phyloP scores from a whole-genome alignment of 2,329 filamentous ascomycete species.

The Davidsoniella virescens region DNA sequence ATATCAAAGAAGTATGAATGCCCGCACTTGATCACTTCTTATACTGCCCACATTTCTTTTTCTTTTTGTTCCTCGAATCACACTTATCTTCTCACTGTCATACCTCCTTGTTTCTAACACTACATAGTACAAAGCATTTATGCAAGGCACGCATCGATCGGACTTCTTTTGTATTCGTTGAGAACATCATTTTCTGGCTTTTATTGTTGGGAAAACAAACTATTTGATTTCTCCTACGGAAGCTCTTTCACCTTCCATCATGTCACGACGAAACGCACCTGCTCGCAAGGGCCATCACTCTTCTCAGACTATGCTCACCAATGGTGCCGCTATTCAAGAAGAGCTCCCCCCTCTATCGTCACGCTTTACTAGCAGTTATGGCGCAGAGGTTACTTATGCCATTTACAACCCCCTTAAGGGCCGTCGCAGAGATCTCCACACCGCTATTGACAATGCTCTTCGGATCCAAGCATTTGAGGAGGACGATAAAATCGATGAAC shows the following conservation, averaged over 20 bases:
- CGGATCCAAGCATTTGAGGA: conserved; percentile 12
- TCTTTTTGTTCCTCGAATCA: no score
- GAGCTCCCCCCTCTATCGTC: conserved; percentile 15
- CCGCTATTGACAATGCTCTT: conserved; percentile 14
- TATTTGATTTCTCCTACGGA: no score
- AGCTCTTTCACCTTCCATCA: not conserved
- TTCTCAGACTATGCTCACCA: conserved; percentile 3
- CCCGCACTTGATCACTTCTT: no score
- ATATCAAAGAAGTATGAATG: no score
- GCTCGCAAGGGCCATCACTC: not conserved
- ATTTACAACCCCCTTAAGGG: conserved; percentile 16
- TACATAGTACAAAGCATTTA: no score
- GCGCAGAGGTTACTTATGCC: conserved; percentile 14
- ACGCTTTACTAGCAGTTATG: conserved; percentile 16
- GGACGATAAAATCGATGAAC: conserved; percentile 8
- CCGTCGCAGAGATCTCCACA: conserved; percentile 14
- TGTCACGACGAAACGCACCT: conserved; percentile 5
- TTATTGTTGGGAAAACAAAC: no score
- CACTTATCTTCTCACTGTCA: no score
- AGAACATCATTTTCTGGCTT: no score
- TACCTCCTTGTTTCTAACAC: no score
- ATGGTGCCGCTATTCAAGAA: conserved; percentile 14
- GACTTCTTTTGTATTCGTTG: no score
- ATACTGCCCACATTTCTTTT: no score
- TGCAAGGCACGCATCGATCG: no score